Conservation (phyloP, 2,329 filamentous ascomycete species). For the Fusarium globosum region DNA sequence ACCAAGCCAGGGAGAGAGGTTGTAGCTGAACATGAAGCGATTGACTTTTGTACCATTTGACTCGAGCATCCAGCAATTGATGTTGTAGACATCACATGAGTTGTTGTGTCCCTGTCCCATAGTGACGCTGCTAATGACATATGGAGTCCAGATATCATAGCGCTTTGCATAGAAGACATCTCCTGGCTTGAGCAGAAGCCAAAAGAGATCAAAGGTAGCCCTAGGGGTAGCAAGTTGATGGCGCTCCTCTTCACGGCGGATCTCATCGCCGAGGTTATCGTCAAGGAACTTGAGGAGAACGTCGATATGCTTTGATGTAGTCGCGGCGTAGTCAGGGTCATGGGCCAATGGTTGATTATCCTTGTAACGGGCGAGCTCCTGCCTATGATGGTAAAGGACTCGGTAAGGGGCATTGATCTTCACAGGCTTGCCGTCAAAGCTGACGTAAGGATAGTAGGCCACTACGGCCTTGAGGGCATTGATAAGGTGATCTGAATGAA, state of each 20-base stretch:
- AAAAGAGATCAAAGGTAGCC: slow-evolving; percentile 59
- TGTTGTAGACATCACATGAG: slow-evolving; percentile 36
- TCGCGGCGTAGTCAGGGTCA: slow-evolving; percentile 53
- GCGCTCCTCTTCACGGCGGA: slow-evolving; percentile 55
- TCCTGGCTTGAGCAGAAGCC: slow-evolving; percentile 60
- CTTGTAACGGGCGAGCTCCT: slow-evolving; percentile 56
- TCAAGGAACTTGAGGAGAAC: slow-evolving; percentile 58
- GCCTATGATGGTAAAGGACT: slow-evolving; percentile 59
- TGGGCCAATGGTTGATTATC: slow-evolving; percentile 55
- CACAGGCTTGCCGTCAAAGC: slow-evolving; percentile 51
- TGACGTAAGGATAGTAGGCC: slow-evolving; percentile 58
- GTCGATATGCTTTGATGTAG: slow-evolving; percentile 58
- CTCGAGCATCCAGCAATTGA: slow-evolving; percentile 58
- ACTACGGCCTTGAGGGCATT: slow-evolving; percentile 61
- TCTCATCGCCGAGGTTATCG: slow-evolving; percentile 50
- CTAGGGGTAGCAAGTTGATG: slow-evolving; percentile 52
- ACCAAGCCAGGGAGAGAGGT: slow-evolving; percentile 54
- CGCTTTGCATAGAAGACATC: slow-evolving; percentile 57
- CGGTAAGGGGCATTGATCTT: slow-evolving; percentile 59
- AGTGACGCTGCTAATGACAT: slow-evolving; percentile 53
- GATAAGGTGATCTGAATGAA: slow-evolving; percentile 58
- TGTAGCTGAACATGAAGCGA: slow-evolving; percentile 53
- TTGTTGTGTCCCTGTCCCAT: slow-evolving; percentile 20
- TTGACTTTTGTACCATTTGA: slow-evolving; percentile 49
- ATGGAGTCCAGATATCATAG: slow-evolving; percentile 55